These are phyloP conservation scores for Cutaneotrichosporon sp. DNA, from an alignment of 1,284 basidiomycete genomes.

Conservation along the genomic window DNA sequence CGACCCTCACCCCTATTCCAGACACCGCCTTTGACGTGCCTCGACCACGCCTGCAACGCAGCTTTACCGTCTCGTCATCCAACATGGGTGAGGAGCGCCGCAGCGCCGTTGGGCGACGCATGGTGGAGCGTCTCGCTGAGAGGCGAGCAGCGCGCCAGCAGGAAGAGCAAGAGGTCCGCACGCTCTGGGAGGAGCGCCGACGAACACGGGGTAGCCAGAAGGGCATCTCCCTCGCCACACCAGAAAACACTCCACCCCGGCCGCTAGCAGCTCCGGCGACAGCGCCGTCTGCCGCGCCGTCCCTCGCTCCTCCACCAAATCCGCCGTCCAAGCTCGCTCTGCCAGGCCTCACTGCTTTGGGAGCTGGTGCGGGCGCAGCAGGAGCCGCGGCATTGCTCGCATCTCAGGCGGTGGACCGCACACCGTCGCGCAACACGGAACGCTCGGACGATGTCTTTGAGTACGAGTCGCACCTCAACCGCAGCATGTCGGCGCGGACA, in stretches of 20 bases:
- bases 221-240: not conserved
- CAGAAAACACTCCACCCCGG: not conserved
- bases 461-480: conserved; percentile 39
- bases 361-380: conserved; percentile 1
- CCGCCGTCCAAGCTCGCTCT: not conserved
- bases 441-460: conserved; percentile 42
- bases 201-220: conserved; percentile 9
- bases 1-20: conserved; percentile 10
- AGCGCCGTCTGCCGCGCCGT: not conserved
- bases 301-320: too few relatives aligned
- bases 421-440: conserved; percentile 33
- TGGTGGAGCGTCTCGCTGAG: conserved; percentile 45
- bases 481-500: conserved; percentile 38
- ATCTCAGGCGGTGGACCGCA: conserved; percentile 19
- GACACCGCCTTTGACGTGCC: conserved; percentile 19
- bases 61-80: conserved; percentile 43
- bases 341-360: not conserved
- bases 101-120: conserved; percentile 46
- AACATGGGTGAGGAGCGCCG: conserved; percentile 48
- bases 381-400: not conserved
- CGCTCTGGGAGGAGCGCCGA: conserved; percentile 38
- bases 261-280: not conserved
- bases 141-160: conserved; percentile 35
- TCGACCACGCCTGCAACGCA: conserved; percentile 42
- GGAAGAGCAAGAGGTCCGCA: conserved; percentile 36